A percentile compares a stretch with the other conserved stretches of the same genome.
Conservation (phyloP, 805 yeast species). For the Lipomyces sp. region DNA sequence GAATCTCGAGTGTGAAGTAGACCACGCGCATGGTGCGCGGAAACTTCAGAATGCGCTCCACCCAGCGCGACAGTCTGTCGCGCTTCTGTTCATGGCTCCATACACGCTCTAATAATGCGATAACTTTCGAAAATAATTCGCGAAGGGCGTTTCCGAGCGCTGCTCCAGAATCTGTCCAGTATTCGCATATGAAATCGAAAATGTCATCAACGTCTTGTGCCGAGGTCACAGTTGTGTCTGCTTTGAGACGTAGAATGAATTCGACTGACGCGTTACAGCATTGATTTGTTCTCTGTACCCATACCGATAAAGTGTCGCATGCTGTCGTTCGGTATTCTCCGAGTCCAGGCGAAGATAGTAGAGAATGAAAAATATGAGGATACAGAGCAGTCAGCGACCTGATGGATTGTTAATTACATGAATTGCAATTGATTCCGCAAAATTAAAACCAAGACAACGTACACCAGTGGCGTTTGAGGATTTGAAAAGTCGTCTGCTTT, state of each 20-base stretch:
- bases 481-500: constrained; percentile 4
- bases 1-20: constrained; percentile 57
- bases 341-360: constrained; percentile 39
- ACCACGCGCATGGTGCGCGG: constrained; percentile 56
- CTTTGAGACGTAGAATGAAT: constrained; percentile 10
- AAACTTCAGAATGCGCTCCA: constrained; percentile 43
- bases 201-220: constrained; percentile 28
- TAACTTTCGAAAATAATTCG: constrained; percentile 56
- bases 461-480: not conserved
- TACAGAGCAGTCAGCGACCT: constrained; percentile 27
- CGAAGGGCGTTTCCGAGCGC: constrained; percentile 67
- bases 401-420: not conserved
- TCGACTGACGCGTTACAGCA: constrained; percentile 12
- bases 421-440: not conserved
- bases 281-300: constrained; percentile 59
- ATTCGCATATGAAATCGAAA: constrained; percentile 54
- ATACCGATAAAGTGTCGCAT: constrained; percentile 62
- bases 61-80: constrained; percentile 43
- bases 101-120: constrained; percentile 41
- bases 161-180: constrained; percentile 68
- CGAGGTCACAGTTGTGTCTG: not conserved
- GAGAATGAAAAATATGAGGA: constrained; percentile 37
- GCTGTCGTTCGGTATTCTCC: constrained; percentile 44
- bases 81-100: constrained; percentile 21
- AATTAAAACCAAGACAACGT: not conserved